Evolutionary conservation across 2,329 filamentous ascomycete genomes (phyloP).

Genomic region (Xylaria arbuscula): DNA sequence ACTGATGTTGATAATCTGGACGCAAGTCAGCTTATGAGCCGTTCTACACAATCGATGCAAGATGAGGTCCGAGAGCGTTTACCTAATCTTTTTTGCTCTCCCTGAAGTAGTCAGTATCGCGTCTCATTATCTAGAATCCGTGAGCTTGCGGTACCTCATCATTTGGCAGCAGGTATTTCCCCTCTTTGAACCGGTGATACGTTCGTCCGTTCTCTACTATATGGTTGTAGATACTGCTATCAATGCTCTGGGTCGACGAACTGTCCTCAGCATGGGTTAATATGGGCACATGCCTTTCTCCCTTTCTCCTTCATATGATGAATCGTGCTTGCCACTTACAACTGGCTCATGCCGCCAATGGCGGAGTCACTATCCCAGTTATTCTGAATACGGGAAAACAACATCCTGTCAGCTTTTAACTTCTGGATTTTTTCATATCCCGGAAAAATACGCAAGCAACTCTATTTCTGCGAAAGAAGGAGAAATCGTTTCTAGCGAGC

Average conservation of each 20-base stretch:
- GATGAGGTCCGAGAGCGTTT: not conserved
- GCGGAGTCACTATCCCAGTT: conserved; percentile 43
- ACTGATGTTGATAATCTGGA: conserved; percentile 44
- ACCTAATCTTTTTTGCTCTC: conserved; percentile 44
- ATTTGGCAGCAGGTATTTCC: conserved; percentile 46
- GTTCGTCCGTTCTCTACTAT: conserved; percentile 44
- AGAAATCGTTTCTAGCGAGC: not conserved
- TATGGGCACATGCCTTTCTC: not conserved
- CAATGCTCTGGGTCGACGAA: conserved; percentile 42
- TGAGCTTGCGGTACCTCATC: conserved; percentile 38
- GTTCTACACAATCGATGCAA: not conserved
- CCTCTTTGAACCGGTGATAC: conserved; percentile 45
- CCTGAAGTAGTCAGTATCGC: conserved; percentile 24
- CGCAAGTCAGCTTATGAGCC: not conserved
- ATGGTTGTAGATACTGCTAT: conserved; percentile 42
- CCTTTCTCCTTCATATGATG: not conserved
- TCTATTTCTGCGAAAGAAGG: not conserved
- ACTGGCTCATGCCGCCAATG: conserved; percentile 41
- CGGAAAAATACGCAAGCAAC: not conserved
- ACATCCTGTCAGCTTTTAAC: conserved; percentile 6
- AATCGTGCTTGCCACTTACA: conserved; percentile 33
- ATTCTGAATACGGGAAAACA: conserved; percentile 27
- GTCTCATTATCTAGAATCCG: not conserved
- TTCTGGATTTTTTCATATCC: not conserved
- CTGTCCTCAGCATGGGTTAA: conserved; percentile 28